Conservation (phyloP, 176 grass and related monocot genomes). For the Eleusine coracana region DNA sequence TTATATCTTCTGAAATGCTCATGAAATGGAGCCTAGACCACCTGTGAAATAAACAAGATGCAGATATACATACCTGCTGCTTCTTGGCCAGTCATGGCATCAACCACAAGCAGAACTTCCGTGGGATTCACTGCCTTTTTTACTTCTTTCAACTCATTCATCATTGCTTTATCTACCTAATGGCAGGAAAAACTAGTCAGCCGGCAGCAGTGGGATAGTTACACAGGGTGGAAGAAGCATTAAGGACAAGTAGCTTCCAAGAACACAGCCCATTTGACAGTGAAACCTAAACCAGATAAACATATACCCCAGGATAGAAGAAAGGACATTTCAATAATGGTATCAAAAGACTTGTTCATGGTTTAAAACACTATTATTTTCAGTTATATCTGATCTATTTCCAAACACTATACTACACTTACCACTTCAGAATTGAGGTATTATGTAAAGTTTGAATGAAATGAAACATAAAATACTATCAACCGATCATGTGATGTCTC, state of each 20-base stretch:
- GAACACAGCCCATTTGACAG: background rate
- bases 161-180: slow-evolving; percentile 92
- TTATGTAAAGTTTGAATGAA: slow-evolving; percentile 23
- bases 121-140: slow-evolving; percentile 74
- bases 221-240: slow-evolving; percentile 6
- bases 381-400: slow-evolving; percentile 21
- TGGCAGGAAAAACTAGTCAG: slow-evolving; percentile 35
- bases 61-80: slow-evolving; percentile 24
- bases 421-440: background rate
- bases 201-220: background rate
- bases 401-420: slow-evolving; percentile 9
- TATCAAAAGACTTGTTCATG: background rate
- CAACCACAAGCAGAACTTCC: slow-evolving; percentile 83
- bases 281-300: background rate
- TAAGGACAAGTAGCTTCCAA: background rate
- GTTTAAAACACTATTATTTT: background rate
- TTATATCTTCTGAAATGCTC: background rate
- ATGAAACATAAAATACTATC: slow-evolving; percentile 7
- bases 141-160: slow-evolving; percentile 89
- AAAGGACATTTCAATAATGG: background rate
- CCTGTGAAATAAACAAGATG: background rate
- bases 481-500: slow-evolving; percentile 1
- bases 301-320: slow-evolving; percentile 6
- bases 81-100: slow-evolving; percentile 83
- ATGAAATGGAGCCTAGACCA: slow-evolving; percentile 3